Percentiles rank a stretch among this genome's conserved stretches.
phyloP scores from a whole-genome alignment of 306 rosid genomes.

The Cucurbita moschata region DNA sequence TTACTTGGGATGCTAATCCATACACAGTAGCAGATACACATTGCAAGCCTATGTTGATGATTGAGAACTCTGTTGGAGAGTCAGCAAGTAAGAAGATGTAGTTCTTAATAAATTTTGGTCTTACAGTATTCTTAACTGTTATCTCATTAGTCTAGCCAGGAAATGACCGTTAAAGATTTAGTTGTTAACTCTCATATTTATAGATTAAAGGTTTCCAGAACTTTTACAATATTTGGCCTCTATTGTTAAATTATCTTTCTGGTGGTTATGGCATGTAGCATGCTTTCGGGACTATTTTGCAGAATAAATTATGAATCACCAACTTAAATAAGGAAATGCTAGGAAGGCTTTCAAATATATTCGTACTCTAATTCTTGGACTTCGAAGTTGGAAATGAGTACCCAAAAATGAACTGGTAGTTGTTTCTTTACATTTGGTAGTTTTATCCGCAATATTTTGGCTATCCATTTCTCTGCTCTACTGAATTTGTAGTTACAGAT shows the following conservation, averaged over 20 bases:
- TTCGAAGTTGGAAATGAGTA: neutral
- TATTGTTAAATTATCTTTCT: neutral
- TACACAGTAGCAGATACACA: conserved; percentile 49
- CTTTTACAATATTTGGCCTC: neutral
- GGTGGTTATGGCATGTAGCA: neutral
- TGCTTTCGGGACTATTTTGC: neutral
- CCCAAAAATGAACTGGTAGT: neutral
- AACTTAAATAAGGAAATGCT: neutral
- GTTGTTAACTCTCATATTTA: neutral
- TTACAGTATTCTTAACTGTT: neutral
- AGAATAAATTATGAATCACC: neutral
- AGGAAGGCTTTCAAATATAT: neutral
- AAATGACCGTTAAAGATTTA: conserved; percentile 1
- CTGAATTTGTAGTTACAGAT: neutral
- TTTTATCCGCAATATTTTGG: neutral
- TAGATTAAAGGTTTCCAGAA: neutral
- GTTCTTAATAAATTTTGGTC: conserved; percentile 2
- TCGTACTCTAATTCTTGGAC: neutral
- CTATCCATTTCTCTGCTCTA: neutral
- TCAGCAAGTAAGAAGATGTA: conserved; percentile 26
- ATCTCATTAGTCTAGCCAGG: neutral
- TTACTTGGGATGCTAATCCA: conserved; percentile 57
- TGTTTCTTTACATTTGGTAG: neutral
- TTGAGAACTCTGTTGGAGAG: conserved; percentile 28
- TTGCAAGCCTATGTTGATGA: conserved; percentile 39